Conservation (phyloP, 225 moss, liverwort and hornwort genomes). For the Rhytidiadelphus loreus region DNA sequence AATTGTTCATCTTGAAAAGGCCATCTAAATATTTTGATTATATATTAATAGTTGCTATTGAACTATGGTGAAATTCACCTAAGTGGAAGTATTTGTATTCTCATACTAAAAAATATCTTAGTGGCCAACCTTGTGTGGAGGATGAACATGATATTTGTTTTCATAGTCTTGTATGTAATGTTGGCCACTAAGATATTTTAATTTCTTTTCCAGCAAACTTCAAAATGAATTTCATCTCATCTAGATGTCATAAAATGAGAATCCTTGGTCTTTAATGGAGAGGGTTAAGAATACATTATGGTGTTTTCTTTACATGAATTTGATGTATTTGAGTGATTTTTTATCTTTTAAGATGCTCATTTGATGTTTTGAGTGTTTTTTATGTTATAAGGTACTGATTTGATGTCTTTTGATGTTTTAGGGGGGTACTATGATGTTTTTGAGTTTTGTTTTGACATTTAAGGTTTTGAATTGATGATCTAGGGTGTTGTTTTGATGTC, state of each 20-base stretch:
- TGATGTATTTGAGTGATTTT: not conserved
- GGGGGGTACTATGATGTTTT: not conserved
- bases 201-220: not conserved
- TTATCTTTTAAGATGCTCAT: not conserved
- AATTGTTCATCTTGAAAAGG: fast-evolving
- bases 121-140: not conserved
- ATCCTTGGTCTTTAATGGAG: not conserved
- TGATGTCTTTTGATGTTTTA: not conserved
- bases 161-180: not conserved
- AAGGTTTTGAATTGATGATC: too few relatives aligned
- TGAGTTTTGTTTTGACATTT: not conserved
- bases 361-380: not conserved
- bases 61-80: not conserved
- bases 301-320: not conserved
- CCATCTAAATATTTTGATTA: not conserved
- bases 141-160: not conserved
- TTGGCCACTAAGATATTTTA: not conserved
- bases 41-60: not conserved
- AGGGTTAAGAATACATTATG: fast-evolving
- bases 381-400: not conserved
- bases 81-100: not conserved
- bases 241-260: not conserved
- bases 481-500: not conserved
- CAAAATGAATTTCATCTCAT: not conserved
- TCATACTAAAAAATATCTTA: not conserved